phyloP scores from a whole-genome alignment of 1,284 basidiomycete species.

The Amylostereum chailletii region DNA sequence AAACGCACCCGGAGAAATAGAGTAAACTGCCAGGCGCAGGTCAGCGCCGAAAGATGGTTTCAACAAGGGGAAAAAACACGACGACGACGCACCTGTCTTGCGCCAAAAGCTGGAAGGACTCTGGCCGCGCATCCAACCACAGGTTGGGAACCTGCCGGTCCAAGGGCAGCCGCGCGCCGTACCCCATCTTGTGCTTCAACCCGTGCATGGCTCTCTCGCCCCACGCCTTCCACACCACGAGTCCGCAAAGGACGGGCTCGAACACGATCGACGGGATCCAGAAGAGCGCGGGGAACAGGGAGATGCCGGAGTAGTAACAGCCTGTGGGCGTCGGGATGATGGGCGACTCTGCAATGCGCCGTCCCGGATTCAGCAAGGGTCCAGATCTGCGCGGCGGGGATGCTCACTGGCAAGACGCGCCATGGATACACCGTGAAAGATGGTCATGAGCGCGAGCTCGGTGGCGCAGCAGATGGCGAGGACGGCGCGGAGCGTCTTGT shows the following conservation, averaged over 20 bases:
- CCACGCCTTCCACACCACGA: conserved; percentile 18
- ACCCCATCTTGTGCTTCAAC: background rate
- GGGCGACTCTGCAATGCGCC: conserved; percentile 12
- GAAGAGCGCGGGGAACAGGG: conserved; percentile 16
- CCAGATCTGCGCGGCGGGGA: too few relatives aligned
- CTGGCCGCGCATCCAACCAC: background rate
- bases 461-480: conserved; percentile 11
- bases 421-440: conserved; percentile 16
- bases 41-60: background rate
- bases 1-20: conserved; percentile 14
- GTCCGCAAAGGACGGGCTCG: conserved; percentile 18
- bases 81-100: conserved; percentile 11
- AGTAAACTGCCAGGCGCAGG: conserved; percentile 10
- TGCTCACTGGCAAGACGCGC: conserved; percentile 11
- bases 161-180: background rate
- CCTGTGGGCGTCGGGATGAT: conserved; percentile 18
- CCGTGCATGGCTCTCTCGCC: background rate
- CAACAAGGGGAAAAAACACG: background rate
- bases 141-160: background rate
- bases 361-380: too few relatives aligned
- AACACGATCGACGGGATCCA: conserved; percentile 19
- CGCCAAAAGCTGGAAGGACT: conserved; percentile 8
- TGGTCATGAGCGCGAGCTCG: conserved; percentile 15
- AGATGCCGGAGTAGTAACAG: conserved; percentile 17
- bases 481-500: conserved; percentile 10